A percentile compares a stretch with the other conserved stretches of the same genome.
phyloP scores from a whole-genome alignment of 163 green algal species.

The Prototheca stagnorum region DNA sequence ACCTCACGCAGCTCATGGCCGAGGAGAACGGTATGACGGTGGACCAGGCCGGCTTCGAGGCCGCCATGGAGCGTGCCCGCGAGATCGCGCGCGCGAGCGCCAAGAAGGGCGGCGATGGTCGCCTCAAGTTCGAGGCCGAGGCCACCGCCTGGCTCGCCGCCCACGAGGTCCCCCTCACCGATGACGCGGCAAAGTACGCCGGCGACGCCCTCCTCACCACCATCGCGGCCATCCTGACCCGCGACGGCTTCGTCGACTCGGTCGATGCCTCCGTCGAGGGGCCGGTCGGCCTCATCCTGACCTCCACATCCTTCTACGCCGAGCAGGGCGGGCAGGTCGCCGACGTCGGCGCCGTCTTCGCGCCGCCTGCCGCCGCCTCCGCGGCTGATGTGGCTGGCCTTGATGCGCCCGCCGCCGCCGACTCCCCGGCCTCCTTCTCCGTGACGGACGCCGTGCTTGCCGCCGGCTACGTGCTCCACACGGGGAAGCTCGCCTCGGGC shows the following conservation, averaged over 20 bases:
- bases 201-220: constrained; percentile 16
- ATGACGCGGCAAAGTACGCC: constrained; percentile 52
- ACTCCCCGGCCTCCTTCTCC: background rate
- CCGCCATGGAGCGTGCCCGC: constrained; percentile 58
- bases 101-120: constrained; percentile 32
- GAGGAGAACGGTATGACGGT: constrained; percentile 77
- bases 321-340: constrained; percentile 67
- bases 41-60: constrained; percentile 64
- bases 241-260: constrained; percentile 64
- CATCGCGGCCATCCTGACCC: constrained; percentile 50
- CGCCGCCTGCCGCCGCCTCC: constrained; percentile 7
- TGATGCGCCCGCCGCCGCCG: no score
- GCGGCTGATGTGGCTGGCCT: no score
- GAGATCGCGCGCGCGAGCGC: constrained; percentile 40
- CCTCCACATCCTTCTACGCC: constrained; percentile 82
- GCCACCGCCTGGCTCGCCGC: constrained; percentile 73
- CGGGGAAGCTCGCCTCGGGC: constrained; percentile 23
- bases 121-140: constrained; percentile 89
- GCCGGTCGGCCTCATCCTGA: constrained; percentile 73
- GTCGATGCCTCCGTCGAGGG: constrained; percentile 11
- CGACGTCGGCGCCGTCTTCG: constrained; percentile 55
- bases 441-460: constrained; percentile 34
- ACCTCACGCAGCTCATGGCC: constrained; percentile 95
- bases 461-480: constrained; percentile 89
- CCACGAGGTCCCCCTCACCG: constrained; percentile 41